Percentiles rank a stretch among this genome's conserved stretches.
Conservation (phyloP, 352 stramenopile genomes). For the Phytophthora meadii region DNA sequence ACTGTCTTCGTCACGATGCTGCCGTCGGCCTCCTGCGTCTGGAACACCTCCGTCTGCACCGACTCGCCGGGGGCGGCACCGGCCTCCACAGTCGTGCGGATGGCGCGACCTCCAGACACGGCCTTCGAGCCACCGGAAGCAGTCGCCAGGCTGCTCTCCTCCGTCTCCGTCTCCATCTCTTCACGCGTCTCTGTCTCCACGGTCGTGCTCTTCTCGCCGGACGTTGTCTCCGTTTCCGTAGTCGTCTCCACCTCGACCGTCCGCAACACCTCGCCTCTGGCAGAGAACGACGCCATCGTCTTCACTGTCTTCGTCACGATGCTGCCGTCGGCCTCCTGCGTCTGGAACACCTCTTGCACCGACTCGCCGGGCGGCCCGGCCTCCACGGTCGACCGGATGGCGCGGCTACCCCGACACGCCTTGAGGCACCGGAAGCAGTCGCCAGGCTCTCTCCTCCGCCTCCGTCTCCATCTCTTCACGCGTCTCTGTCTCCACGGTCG, state of each 20-base stretch:
- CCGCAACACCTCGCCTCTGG: constrained; percentile 1
- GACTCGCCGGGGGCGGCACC: too few species aligned
- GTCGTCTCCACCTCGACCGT: constrained; percentile 20
- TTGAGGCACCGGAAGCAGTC: too few species aligned
- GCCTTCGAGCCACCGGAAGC: background rate
- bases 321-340: constrained; percentile 10
- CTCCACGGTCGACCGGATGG: constrained; percentile 7
- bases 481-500: constrained; percentile 20
- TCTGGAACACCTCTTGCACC: constrained; percentile 14
- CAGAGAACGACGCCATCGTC: too few species aligned
- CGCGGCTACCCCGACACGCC: too few species aligned
- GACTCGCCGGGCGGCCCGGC: constrained; percentile 7
- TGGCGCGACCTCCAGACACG: background rate
- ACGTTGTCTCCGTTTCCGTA: constrained; percentile 13
- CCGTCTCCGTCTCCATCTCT: constrained; percentile 5
- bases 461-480: constrained; percentile 18
- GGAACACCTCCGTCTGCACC: too few species aligned
- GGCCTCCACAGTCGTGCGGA: too few species aligned
- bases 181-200: constrained; percentile 7
- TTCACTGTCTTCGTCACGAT: constrained; percentile 20
- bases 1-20: constrained; percentile 24
- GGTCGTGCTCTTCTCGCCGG: constrained; percentile 11
- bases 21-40: constrained; percentile 9
- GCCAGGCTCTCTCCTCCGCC: background rate
- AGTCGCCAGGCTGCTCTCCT: constrained; percentile 11